Base-by-base conservation (phyloP, 768 basidiomycete species). In the Mycena rosella region DNA sequence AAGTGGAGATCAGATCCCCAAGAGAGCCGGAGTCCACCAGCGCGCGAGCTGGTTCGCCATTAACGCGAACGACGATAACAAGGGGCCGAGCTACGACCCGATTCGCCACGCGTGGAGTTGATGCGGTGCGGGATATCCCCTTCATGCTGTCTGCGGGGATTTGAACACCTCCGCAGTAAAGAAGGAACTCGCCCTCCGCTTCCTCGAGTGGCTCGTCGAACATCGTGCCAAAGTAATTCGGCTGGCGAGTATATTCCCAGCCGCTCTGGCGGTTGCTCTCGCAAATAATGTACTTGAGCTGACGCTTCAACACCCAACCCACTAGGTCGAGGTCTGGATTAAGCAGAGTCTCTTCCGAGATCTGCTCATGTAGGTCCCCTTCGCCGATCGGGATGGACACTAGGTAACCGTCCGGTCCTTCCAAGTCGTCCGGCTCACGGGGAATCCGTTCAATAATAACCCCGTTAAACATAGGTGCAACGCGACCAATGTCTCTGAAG, bases 261-360 rank as follows among this genome's bases (percentile, higher is more conserved):
- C 54, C 54, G 14, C 36, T 56, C 54, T 40, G 36, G 10, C 11
- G n/a, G 13, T 26, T 42, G 18, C 22, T 54, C 30, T 54, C 52
- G 20, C 20, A 22, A 9, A 13, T 3, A 38, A 56, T 27, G 15
- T 17, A 32, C 5, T 56, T 38, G 24, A 17, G 34, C 14, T 24
- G 54, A 8, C 24, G 54, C 38, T 56, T 56, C 36, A 56, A 10
- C 17, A 56, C 54, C 54, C 54, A 56, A 3, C 38, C 38, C 14
- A 26, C 54, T 2, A 56, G 18, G n/a, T 56, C 36, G 5, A 56
- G 24, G 5, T 24, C 10, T 3, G 48, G 26, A 14, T 26, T 49
- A 6, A 49, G 48, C 48, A 49, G 26, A 2, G 26, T 11, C 26
- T 27, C 4, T 17, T 56, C 54, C 15, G 26, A 18, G 11, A 56